phyloP scores from a whole-genome alignment of 352 stramenopile genomes.

The Thalassiosira mediterranea region DNA sequence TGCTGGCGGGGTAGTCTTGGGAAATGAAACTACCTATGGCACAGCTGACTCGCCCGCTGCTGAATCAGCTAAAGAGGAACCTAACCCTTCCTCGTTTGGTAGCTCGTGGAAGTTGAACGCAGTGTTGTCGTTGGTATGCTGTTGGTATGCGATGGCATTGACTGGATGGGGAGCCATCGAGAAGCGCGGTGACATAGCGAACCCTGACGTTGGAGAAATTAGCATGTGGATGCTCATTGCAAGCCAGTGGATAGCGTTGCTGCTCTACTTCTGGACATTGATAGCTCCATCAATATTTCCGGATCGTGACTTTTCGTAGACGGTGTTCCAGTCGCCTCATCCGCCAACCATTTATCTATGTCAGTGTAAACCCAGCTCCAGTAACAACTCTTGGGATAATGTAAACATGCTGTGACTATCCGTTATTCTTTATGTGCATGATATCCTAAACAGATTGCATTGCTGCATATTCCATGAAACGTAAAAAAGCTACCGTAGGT shows the following conservation, averaged over 20 bases:
- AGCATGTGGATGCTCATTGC: slow-evolving; percentile 96
- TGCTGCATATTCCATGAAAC: too few species aligned
- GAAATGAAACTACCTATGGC: slow-evolving; percentile 29
- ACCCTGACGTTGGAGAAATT: slow-evolving; percentile 82
- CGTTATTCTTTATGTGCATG: too few species aligned
- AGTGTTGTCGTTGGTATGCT: slow-evolving; percentile 89
- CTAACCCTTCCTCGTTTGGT: slow-evolving; percentile 45
- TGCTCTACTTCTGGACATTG: slow-evolving; percentile 94
- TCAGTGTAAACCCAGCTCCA: too few species aligned
- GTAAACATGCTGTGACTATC: too few species aligned
- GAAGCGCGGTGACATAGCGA: slow-evolving; percentile 73
- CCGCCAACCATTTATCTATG: too few species aligned
- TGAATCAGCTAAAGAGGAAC: slow-evolving; percentile 8
- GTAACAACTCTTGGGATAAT: too few species aligned
- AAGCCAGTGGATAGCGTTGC: slow-evolving; percentile 92
- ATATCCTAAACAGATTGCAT: too few species aligned
- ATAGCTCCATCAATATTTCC: slow-evolving; percentile 93
- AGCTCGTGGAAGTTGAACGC: slow-evolving; percentile 93
- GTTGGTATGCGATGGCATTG: slow-evolving; percentile 94
- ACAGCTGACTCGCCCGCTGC: slow-evolving; percentile 19
- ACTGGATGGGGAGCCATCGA: slow-evolving; percentile 92
- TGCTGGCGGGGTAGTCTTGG: slow-evolving; percentile 37
- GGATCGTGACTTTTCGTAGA: slow-evolving; percentile 89
- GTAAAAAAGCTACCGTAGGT: too few species aligned
- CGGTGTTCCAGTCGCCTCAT: too few species aligned